Percentiles rank a stretch among this genome's conserved stretches.
Conservation (phyloP, 257 asterid genomes). For the Sherardia arvensis region DNA sequence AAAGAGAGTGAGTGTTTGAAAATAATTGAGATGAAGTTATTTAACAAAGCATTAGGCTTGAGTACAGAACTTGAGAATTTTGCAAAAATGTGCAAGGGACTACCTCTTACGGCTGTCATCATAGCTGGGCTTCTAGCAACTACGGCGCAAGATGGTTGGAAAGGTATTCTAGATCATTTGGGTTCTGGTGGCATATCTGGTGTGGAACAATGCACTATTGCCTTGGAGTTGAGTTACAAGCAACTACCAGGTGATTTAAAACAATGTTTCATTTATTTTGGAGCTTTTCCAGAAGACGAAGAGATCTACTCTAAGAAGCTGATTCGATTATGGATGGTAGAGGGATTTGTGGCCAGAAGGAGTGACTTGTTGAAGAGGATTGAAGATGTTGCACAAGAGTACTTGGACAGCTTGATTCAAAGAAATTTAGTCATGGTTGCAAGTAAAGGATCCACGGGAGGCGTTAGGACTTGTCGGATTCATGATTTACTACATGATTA, state of each 20-base stretch:
- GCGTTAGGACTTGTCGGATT: neutral
- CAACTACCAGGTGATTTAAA: constrained; percentile 4
- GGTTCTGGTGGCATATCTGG: neutral
- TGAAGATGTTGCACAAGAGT: constrained; percentile 4
- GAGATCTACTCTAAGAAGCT: neutral
- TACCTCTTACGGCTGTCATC: neutral
- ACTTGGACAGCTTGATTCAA: neutral
- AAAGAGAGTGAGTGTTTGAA: neutral
- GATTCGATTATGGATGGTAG: constrained; percentile 7
- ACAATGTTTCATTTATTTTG: constrained; percentile 7
- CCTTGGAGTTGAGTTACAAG: neutral
- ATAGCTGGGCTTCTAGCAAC: neutral
- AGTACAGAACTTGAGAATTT: neutral
- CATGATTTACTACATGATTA: constrained; percentile 6
- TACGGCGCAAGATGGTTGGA: neutral
- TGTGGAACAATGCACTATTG: neutral
- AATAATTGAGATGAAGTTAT: neutral
- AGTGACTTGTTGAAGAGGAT: neutral
- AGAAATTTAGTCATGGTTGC: neutral
- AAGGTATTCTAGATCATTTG: neutral
- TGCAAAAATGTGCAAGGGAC: neutral
- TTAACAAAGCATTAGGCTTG: too few species aligned
- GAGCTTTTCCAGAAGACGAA: neutral
- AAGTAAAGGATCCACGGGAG: neutral
- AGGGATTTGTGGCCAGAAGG: neutral